Evolutionary conservation across 176 grass and related monocot species (phyloP), one percentile per base, ranked within the genome.

Genomic region (Otatea glauca): DNA sequence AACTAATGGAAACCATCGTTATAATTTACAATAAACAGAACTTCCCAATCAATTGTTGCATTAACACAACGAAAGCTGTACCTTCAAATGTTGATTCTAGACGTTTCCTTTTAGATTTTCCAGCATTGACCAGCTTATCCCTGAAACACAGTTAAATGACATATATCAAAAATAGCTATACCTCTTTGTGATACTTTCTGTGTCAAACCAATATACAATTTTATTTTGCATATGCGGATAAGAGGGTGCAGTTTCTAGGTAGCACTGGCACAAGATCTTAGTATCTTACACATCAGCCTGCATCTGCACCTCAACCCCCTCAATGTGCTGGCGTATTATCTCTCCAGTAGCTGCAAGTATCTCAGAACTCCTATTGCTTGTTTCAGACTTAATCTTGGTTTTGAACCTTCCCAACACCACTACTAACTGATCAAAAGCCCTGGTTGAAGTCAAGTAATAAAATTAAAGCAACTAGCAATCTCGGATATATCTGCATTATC

Each of bases 1-100:
- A 72, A 69, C 7, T 70, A 54, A 79, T 27, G 20, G 24, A 37
- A 73, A 51, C 10, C 0, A 1, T 67, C 72, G 9, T 78, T 76
- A 91, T 41, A 78, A 76, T 72, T 75, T 35, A 75, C 23, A 81
- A 47, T 61, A 60, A 42, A 70, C 24, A 83, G 29, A 76, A 17
- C 58, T 48, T 38, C 54, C 20, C 16, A 42, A 51, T 34, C 41
- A 84, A 76, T 82, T 44, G 50, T 62, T 84, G 70, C 61, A 86
- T 70, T 69, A 42, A 50, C 67, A 77, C 86, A 59, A 77, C 16
- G 21, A 73, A 84, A 81, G 39, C 12, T 24, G 9, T 85, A 99
- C 96, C 96, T 89, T 99, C 83, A 80, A 96, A 89, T 91, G 92
- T 91, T 83, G 88, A 99, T 81, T 99, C 96, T 80, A 99, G 21